These are phyloP conservation scores for Trichoderma cornu-damae DNA, from an alignment of 2,329 filamentous ascomycete species.

Conservation along the genomic window DNA sequence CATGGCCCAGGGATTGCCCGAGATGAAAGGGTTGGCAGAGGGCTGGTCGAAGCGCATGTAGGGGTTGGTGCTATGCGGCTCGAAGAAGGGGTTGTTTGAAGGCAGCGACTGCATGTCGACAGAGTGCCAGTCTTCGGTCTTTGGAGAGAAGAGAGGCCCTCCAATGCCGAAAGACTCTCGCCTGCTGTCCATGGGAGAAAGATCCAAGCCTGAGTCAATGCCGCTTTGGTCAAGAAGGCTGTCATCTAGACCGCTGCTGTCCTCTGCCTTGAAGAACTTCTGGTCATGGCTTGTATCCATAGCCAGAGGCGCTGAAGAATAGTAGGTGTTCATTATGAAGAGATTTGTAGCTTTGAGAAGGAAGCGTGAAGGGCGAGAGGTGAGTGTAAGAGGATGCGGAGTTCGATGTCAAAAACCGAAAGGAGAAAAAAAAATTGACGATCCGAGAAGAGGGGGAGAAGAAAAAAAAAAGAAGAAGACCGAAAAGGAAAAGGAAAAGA, in stretches of 20 bases:
- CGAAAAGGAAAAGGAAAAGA: background rate
- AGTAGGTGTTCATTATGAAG: conserved; percentile 37
- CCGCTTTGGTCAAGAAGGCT: conserved; percentile 54
- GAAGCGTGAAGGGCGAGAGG: background rate
- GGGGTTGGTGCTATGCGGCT: conserved; percentile 52
- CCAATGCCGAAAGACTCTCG: conserved; percentile 59
- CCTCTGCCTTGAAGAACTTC: conserved; percentile 57
- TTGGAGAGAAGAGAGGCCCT: conserved; percentile 56
- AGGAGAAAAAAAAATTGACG: background rate
- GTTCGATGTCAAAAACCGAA: conserved; percentile 11
- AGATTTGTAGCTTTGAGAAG: background rate
- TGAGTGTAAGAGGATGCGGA: conserved; percentile 1
- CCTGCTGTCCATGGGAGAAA: conserved; percentile 61
- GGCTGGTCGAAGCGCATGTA: conserved; percentile 58
- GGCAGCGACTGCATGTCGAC: conserved; percentile 60
- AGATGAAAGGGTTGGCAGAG: conserved; percentile 40
- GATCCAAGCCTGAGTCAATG: conserved; percentile 57
- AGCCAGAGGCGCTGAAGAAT: conserved; percentile 45
- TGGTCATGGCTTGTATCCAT: conserved; percentile 51
- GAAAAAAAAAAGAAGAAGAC: background rate
- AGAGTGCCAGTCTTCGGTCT: conserved; percentile 59
- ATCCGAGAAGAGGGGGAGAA: background rate
- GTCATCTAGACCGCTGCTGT: conserved; percentile 58
- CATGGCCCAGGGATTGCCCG: conserved; percentile 55
- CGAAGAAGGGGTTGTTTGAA: conserved; percentile 60